These are phyloP conservation scores for Termitomyces sp. DNA, from an alignment of 768 basidiomycete species.

Conservation along the genomic window DNA sequence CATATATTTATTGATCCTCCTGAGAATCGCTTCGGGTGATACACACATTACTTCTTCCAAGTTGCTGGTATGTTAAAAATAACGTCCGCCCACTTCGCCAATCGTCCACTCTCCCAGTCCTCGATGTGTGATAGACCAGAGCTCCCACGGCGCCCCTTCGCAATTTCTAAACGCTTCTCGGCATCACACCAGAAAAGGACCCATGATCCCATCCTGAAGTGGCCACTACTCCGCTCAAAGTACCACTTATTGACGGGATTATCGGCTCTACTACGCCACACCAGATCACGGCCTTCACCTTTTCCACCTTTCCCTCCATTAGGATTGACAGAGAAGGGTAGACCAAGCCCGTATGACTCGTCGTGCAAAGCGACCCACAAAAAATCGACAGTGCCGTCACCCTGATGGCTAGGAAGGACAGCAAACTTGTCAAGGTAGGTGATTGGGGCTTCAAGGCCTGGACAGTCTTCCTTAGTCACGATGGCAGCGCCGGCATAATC, in stretches of 20 bases:
- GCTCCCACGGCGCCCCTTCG: constrained; percentile 57
- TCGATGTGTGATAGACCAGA: constrained; percentile 68
- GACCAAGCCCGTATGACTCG: constrained; percentile 94
- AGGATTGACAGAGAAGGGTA: constrained; percentile 90
- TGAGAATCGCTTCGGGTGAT: not conserved
- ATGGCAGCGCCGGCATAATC: constrained; percentile 95
- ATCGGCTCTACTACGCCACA: constrained; percentile 90
- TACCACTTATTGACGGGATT: constrained; percentile 99
- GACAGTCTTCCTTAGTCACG: constrained; percentile 62
- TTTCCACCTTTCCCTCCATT: constrained; percentile 89
- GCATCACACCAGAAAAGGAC: constrained; percentile 98
- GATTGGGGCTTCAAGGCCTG: constrained; percentile 42
- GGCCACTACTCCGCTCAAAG: constrained; percentile 91
- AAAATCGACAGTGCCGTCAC: constrained; percentile 98
- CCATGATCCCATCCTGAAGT: constrained; percentile 82
- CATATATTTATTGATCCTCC: not conserved
- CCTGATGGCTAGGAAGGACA: constrained; percentile 90
- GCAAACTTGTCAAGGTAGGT: constrained; percentile 99
- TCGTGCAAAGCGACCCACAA: constrained; percentile 98
- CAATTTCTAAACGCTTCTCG: constrained; percentile 74
- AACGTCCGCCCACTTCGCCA: constrained; percentile 62
- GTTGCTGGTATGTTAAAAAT: constrained; percentile 70
- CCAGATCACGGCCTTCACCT: constrained; percentile 89
- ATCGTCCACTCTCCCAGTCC: constrained; percentile 68
- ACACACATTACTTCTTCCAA: constrained; percentile 46